Evolutionary conservation across 1,284 basidiomycete species (phyloP).

Genomic region (Xanthoconium separans): DNA sequence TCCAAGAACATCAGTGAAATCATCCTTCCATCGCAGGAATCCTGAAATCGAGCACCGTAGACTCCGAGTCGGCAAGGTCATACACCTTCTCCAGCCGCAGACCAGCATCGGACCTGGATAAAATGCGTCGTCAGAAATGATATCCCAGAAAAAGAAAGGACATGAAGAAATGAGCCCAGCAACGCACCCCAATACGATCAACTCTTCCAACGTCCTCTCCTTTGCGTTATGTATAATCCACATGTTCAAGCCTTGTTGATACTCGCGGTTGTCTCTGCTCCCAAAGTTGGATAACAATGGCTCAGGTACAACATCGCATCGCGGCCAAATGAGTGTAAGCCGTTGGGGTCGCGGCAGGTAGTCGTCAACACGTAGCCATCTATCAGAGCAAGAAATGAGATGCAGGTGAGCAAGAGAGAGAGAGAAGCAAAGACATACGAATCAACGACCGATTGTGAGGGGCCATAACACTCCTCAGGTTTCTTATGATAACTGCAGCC

Average conservation of each 20-base stretch:
- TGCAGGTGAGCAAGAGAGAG: background rate
- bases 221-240: constrained; percentile 26
- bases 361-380: constrained; percentile 22
- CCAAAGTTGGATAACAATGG: constrained; percentile 33
- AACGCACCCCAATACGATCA: constrained; percentile 21
- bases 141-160: background rate
- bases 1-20: no score
- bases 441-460: constrained; percentile 28
- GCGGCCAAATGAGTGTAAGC: constrained; percentile 6
- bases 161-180: background rate
- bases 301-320: constrained; percentile 24
- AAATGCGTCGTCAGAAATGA: background rate
- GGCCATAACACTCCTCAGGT: constrained; percentile 21
- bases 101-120: constrained; percentile 17
- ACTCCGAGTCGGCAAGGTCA: constrained; percentile 27
- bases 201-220: constrained; percentile 26
- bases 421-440: constrained; percentile 15
- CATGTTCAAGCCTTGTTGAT: constrained; percentile 32
- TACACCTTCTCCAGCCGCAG: constrained; percentile 26
- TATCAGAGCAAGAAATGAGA: background rate
- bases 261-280: constrained; percentile 21
- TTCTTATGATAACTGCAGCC: constrained; percentile 21
- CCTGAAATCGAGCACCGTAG: constrained; percentile 28
- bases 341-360: constrained; percentile 4
- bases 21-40: constrained; percentile 7